Conservation (phyloP, 1,284 basidiomycete species). For the Blastosporella zonata region DNA sequence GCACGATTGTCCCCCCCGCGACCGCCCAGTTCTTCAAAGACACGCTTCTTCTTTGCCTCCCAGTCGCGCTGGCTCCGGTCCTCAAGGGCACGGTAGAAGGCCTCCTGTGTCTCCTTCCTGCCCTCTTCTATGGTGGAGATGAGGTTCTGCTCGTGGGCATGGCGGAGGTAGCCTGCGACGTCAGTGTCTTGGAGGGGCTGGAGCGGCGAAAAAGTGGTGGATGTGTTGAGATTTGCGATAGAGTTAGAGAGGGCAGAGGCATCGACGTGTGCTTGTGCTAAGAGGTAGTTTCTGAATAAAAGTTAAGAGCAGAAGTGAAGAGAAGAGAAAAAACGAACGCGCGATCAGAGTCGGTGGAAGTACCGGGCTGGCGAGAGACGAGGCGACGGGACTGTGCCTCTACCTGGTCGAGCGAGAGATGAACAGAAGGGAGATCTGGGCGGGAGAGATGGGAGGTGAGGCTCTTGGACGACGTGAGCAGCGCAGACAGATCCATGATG, state of each 20-base stretch:
- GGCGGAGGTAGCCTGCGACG: constrained; percentile 83
- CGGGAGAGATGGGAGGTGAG: constrained; percentile 73
- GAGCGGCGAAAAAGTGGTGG: constrained; percentile 84
- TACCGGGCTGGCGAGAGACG: constrained; percentile 65
- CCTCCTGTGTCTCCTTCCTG: constrained; percentile 79
- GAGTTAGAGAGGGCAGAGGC: constrained; percentile 76
- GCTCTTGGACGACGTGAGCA: constrained; percentile 68
- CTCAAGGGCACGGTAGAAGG: constrained; percentile 81
- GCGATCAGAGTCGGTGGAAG: constrained; percentile 63
- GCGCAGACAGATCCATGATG: constrained; percentile 59
- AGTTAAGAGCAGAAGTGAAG: not conserved
- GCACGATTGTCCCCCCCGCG: constrained; percentile 53
- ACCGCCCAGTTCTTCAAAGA: constrained; percentile 88
- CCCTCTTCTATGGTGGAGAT: constrained; percentile 93
- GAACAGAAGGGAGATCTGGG: constrained; percentile 80
- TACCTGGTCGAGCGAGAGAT: constrained; percentile 89
- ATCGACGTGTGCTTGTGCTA: constrained; percentile 90
- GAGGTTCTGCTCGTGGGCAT: constrained; percentile 92
- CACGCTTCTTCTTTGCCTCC: constrained; percentile 85
- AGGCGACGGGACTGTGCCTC: constrained; percentile 84
- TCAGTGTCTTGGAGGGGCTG: constrained; percentile 91
- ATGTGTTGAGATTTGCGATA: constrained; percentile 79
- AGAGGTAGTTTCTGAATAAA: constrained; percentile 66
- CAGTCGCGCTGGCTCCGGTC: constrained; percentile 78
- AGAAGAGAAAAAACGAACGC: constrained; percentile 51